Evolutionary conservation across 768 basidiomycete genomes (phyloP).

Genomic region (Pleurotus pulmonarius): DNA sequence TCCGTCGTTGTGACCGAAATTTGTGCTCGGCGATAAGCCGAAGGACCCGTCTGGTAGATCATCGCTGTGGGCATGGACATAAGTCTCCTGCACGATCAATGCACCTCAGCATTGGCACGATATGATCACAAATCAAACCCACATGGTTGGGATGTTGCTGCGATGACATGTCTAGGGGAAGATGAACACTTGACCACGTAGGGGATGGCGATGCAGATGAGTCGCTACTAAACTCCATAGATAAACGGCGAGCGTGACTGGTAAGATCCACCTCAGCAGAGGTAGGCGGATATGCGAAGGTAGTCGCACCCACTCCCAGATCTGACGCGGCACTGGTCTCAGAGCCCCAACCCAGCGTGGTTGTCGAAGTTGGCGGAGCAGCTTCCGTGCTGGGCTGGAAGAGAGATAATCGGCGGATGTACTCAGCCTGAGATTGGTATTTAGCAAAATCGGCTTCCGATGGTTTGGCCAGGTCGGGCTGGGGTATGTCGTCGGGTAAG

Average conservation of each 20-base stretch:
- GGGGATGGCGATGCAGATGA: conserved; percentile 49
- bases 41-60: neutral
- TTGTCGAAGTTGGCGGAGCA: neutral
- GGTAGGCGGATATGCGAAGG: neutral
- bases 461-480: conserved; percentile 6
- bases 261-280: neutral
- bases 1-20: conserved; percentile 17
- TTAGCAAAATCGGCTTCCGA: conserved; percentile 40
- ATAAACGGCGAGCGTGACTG: conserved; percentile 22
- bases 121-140: conserved; percentile 7
- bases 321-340: conserved; percentile 7
- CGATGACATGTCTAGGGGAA: conserved; percentile 30
- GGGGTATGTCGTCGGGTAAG: conserved; percentile 7
- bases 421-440: conserved; percentile 44
- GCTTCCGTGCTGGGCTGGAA: neutral
- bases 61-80: neutral
- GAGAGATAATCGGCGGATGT: conserved; percentile 25
- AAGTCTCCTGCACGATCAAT: neutral
- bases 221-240: conserved; percentile 39
- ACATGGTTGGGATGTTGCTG: conserved; percentile 21
- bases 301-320: neutral
- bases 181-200: conserved; percentile 46
- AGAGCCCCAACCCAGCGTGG: conserved; percentile 15
- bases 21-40: conserved; percentile 10
- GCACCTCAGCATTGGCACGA: neutral